These are phyloP conservation scores for Gloeophyllum trabeum DNA, from an alignment of 768 basidiomycete genomes.

Conservation along the genomic window DNA sequence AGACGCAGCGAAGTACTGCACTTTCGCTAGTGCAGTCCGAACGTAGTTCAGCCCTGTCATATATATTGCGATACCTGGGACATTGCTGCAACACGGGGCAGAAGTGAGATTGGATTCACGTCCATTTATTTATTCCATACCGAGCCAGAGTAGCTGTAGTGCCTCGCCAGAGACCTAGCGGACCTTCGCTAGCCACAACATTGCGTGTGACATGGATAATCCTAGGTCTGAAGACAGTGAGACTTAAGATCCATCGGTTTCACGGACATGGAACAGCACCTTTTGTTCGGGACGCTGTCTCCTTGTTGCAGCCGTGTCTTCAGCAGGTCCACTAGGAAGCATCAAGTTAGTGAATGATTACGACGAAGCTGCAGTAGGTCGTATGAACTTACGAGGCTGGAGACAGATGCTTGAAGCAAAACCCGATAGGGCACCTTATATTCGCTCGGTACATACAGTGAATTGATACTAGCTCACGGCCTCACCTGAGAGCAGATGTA, in stretches of 20 bases:
- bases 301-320: constrained; percentile 90
- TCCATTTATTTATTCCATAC: too few species aligned
- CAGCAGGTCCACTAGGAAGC: constrained; percentile 62
- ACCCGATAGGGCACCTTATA: constrained; percentile 68
- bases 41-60: constrained; percentile 80
- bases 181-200: constrained; percentile 53
- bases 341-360: constrained; percentile 1
- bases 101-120: too few species aligned
- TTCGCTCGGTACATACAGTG: neutral
- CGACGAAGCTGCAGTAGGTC: neutral
- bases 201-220: constrained; percentile 41
- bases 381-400: constrained; percentile 52
- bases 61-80: constrained; percentile 89
- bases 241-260: too few species aligned
- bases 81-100: constrained; percentile 42
- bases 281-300: constrained; percentile 31
- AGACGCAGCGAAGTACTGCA: constrained; percentile 50
- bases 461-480: neutral
- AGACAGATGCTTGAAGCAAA: constrained; percentile 64
- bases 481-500: constrained; percentile 55
- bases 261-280: too few species aligned
- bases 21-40: constrained; percentile 62
- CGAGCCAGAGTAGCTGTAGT: constrained; percentile 71
- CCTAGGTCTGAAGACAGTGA: too few species aligned
- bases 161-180: constrained; percentile 78